Conservation (phyloP, 1,139 yeast genomes). For the Groenewaldozyma sp. region DNA sequence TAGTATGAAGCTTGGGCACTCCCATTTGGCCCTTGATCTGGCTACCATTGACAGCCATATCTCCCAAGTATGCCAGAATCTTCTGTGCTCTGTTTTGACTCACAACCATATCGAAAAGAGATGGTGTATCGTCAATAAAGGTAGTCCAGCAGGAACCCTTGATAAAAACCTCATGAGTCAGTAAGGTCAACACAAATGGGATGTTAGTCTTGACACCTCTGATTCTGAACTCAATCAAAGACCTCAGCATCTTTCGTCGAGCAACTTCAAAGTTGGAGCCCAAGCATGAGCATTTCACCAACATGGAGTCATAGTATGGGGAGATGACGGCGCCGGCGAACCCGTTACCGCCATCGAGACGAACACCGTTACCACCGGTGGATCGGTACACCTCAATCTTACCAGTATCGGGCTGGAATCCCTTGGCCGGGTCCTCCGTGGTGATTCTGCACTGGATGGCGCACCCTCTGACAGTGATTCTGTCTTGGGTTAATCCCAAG, state of each 20-base stretch:
- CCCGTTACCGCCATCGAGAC: conserved; percentile 98
- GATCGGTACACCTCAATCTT: conserved; percentile 96
- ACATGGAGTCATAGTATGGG: conserved; percentile 97
- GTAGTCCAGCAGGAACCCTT: conserved; percentile 95
- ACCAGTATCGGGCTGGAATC: conserved; percentile 98
- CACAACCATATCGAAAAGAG: conserved; percentile 85
- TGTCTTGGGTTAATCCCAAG: conserved; percentile 86
- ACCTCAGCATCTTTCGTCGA: conserved; percentile 93
- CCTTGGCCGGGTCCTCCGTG: conserved; percentile 94
- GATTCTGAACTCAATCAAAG: conserved; percentile 93
- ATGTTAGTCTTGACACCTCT: conserved; percentile 98
- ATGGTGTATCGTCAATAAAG: conserved; percentile 95
- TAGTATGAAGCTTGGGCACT: conserved; percentile 66
- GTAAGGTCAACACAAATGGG: conserved; percentile 86
- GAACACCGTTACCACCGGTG: conserved; percentile 98
- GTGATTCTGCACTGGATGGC: conserved; percentile 99
- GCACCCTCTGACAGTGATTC: conserved; percentile 91
- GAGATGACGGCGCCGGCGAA: conserved; percentile 97
- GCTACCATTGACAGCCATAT: conserved; percentile 89
- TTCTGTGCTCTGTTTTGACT: conserved; percentile 97
- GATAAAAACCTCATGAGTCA: conserved; percentile 87
- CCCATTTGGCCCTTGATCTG: conserved; percentile 95
- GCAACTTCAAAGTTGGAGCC: conserved; percentile 96
- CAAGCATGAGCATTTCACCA: conserved; percentile 93
- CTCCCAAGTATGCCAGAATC: conserved; percentile 80